Conservation (phyloP, 78 protist genomes). For the Chrysochromulina parva region DNA sequence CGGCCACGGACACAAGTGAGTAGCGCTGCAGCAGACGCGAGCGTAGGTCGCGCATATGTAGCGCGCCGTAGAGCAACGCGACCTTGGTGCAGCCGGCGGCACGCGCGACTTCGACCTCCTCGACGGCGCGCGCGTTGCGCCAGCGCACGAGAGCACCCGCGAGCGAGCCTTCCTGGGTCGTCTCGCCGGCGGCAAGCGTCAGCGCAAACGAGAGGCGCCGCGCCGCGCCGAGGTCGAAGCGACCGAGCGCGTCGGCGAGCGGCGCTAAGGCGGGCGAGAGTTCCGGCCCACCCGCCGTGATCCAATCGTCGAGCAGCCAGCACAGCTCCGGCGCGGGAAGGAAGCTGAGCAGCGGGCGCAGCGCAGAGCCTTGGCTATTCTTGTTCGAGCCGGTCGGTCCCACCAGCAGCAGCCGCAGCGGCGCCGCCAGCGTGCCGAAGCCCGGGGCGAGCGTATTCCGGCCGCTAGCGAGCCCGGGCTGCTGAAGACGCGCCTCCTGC, state of each 20-base stretch:
- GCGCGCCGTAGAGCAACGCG: neutral
- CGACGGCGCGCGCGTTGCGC: conserved; percentile 1
- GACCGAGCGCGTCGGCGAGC: neutral
- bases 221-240: neutral
- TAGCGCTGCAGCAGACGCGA: too few species aligned
- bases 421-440: neutral
- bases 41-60: neutral
- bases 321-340: neutral
- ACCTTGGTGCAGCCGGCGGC: neutral
- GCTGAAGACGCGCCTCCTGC: neutral
- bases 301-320: neutral
- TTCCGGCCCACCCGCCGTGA: neutral
- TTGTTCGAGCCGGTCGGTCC: too few species aligned
- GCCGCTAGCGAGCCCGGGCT: neutral
- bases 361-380: too few species aligned
- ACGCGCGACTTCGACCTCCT: neutral
- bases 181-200: neutral
- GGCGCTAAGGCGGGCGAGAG: neutral
- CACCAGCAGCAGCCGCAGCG: neutral
- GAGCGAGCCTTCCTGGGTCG: neutral
- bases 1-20: too few species aligned
- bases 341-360: neutral
- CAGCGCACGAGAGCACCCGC: neutral
- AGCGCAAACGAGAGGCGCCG: neutral
- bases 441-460: neutral